These are phyloP conservation scores for Wallacemonas sp. DNA, from an alignment of 208 protist species.

Conservation along the genomic window DNA sequence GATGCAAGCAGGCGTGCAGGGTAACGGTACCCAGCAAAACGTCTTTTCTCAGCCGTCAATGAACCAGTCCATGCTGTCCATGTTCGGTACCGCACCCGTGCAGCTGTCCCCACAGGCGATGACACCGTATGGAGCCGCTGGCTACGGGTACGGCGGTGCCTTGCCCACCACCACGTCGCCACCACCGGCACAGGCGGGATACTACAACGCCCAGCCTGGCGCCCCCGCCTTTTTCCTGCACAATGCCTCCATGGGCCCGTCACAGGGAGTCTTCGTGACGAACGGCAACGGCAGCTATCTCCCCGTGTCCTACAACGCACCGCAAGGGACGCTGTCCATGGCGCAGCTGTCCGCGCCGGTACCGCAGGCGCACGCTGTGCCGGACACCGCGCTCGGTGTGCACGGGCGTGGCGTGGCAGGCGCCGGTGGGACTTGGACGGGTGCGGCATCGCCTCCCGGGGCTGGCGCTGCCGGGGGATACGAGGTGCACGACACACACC, in stretches of 20 bases:
- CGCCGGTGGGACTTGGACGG: not conserved
- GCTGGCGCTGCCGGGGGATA: constrained; percentile 9
- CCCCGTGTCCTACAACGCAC: not conserved
- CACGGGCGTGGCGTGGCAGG: too few species aligned
- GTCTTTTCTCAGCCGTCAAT: not conserved
- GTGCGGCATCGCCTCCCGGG: too few species aligned
- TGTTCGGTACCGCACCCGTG: not conserved
- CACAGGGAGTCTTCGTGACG: not conserved
- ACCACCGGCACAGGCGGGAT: not conserved
- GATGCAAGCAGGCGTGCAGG: not conserved
- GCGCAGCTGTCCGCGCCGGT: not conserved
- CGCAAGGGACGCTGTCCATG: not conserved
- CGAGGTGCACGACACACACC: constrained; percentile 71
- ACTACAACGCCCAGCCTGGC: not conserved
- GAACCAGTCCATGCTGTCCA: not conserved
- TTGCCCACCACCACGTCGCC: not conserved
- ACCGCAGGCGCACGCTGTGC: not conserved
- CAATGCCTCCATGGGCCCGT: not conserved
- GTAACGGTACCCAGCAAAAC: not conserved
- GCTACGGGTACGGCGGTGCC: not conserved
- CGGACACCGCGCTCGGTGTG: not conserved
- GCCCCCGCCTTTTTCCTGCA: not conserved
- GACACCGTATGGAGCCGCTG: not conserved
- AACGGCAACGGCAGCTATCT: not conserved
- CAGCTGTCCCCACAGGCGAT: not conserved